These are phyloP conservation scores for Strigomonas galati DNA, from an alignment of 208 protist species.

Conservation along the genomic window DNA sequence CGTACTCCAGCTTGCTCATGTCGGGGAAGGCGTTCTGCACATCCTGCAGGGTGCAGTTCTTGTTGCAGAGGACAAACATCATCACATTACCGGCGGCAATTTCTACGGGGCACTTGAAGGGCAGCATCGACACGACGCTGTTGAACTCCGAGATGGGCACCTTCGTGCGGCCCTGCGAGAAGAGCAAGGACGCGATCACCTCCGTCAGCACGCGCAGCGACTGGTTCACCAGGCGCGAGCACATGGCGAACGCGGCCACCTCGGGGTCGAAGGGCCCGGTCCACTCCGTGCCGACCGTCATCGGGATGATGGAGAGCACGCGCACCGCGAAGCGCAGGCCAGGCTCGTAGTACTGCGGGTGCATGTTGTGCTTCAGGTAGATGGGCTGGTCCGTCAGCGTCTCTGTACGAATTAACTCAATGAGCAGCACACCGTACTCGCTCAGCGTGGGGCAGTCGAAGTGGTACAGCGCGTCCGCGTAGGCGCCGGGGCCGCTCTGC, in stretches of 20 bases:
- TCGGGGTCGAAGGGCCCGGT: slow-evolving; percentile 75
- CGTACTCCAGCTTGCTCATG: slow-evolving; percentile 41
- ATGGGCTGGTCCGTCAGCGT: slow-evolving; percentile 38
- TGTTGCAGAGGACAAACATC: slow-evolving; percentile 69
- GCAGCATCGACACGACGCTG: slow-evolving; percentile 45
- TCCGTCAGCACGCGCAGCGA: slow-evolving; percentile 76
- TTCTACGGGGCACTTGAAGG: slow-evolving; percentile 67
- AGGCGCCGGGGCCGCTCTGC: slow-evolving; percentile 55
- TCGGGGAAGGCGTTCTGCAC: slow-evolving; percentile 57
- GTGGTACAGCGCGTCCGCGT: slow-evolving; percentile 53
- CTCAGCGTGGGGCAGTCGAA: slow-evolving; percentile 71
- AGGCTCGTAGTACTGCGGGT: slow-evolving; percentile 15
- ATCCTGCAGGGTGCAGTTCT: slow-evolving; percentile 46
- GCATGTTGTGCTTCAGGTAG: not conserved
- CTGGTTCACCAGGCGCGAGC: slow-evolving; percentile 60
- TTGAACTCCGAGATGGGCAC: slow-evolving; percentile 56
- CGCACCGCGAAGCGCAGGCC: slow-evolving; percentile 70
- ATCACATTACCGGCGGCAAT: slow-evolving; percentile 79
- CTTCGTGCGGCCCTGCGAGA: slow-evolving; percentile 34
- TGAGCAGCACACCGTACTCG: slow-evolving; percentile 80
- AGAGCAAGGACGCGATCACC: slow-evolving; percentile 56
- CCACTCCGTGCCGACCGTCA: slow-evolving; percentile 62
- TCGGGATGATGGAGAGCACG: slow-evolving; percentile 76
- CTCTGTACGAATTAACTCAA: slow-evolving; percentile 77
- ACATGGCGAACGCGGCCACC: slow-evolving; percentile 78